Evolutionary conservation across 768 basidiomycete species (phyloP).

Genomic region (Pulveroboletus sp.): DNA sequence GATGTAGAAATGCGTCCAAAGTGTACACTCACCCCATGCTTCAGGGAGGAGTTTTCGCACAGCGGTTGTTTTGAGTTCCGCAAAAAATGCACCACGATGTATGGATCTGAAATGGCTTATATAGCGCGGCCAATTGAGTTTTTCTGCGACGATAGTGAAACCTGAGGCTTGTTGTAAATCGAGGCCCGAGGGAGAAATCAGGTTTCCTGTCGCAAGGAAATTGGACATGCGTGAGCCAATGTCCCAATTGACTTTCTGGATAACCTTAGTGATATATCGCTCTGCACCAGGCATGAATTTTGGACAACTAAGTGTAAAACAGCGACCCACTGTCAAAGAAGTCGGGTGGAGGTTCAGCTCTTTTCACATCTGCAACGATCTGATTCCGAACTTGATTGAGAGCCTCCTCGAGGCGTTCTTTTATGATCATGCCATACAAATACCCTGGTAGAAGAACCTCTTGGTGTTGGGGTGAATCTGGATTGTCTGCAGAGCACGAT

Average conservation of each 20-base stretch:
- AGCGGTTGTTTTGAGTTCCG: constrained; percentile 95
- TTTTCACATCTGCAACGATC: constrained; percentile 70
- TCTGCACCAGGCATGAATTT: constrained; percentile 40
- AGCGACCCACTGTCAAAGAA: constrained; percentile 74
- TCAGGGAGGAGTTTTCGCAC: constrained; percentile 96
- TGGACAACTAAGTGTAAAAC: neutral
- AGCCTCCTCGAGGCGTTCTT: constrained; percentile 91
- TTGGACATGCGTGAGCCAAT: constrained; percentile 86
- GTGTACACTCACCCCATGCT: constrained; percentile 76
- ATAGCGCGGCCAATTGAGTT: constrained; percentile 97
- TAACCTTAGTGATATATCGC: constrained; percentile 72
- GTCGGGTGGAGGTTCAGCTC: constrained; percentile 71
- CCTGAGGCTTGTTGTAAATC: constrained; percentile 97
- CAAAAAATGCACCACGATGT: constrained; percentile 98
- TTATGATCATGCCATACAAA: constrained; percentile 96
- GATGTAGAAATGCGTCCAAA: neutral
- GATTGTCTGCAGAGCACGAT: constrained; percentile 89
- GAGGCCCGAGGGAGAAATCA: constrained; percentile 90
- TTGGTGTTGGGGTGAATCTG: constrained; percentile 98
- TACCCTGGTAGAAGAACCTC: constrained; percentile 92
- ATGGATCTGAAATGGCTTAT: constrained; percentile 98
- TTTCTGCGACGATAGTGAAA: constrained; percentile 99
- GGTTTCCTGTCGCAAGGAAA: constrained; percentile 96
- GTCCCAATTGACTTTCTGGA: constrained; percentile 82
- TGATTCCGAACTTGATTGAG: constrained; percentile 67